These are phyloP conservation scores for Rosellinia necatrix DNA, from an alignment of 2,329 filamentous ascomycete genomes.

Conservation along the genomic window DNA sequence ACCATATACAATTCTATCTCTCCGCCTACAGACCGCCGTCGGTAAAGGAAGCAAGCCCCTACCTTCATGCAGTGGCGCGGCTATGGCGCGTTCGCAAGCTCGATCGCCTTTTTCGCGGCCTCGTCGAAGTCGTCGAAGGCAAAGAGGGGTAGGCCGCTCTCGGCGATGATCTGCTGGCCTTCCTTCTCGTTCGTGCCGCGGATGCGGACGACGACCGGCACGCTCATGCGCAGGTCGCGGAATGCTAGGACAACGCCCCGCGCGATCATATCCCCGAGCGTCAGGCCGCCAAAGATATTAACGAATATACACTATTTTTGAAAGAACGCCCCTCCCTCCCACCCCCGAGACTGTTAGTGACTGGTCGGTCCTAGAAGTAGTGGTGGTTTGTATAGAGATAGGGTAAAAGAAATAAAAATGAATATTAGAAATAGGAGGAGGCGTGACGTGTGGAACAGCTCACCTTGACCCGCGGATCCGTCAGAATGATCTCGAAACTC, in stretches of 20 bases:
- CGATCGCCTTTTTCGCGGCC: slow-evolving; percentile 69
- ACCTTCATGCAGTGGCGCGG: background rate
- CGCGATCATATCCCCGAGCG: slow-evolving; percentile 81
- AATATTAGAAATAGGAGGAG: too few species aligned
- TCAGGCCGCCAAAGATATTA: slow-evolving; percentile 64
- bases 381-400: too few species aligned
- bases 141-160: slow-evolving; percentile 69
- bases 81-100: slow-evolving; percentile 50
- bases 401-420: too few species aligned
- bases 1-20: background rate
- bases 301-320: slow-evolving; percentile 53
- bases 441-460: too few species aligned
- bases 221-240: slow-evolving; percentile 65
- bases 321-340: too few species aligned
- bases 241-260: slow-evolving; percentile 75
- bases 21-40: background rate
- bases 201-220: slow-evolving; percentile 78
- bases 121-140: slow-evolving; percentile 78
- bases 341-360: slow-evolving; percentile 4
- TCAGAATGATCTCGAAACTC: slow-evolving; percentile 74
- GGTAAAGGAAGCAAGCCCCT: too few species aligned
- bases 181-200: slow-evolving; percentile 74
- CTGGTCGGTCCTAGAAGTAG: too few species aligned
- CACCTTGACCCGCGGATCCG: slow-evolving; percentile 72
- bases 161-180: slow-evolving; percentile 70